phyloP scores from a whole-genome alignment of 177 flowering plant species.

The Vitis hybrid region DNA sequence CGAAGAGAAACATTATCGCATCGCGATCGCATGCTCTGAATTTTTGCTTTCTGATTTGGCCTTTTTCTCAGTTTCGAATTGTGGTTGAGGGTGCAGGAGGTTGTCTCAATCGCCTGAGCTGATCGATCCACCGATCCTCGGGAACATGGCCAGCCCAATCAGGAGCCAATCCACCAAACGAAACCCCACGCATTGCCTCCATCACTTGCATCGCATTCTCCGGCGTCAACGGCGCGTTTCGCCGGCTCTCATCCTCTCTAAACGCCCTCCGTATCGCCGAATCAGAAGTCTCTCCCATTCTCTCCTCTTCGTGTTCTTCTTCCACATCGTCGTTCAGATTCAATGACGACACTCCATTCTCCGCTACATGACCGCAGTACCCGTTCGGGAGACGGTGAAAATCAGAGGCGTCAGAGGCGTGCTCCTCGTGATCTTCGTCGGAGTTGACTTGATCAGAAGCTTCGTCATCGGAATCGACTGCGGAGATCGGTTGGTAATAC shows the following conservation, averaged over 20 bases:
- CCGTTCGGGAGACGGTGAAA: slow-evolving; percentile 33
- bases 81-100: slow-evolving; percentile 12
- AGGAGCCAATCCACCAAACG: slow-evolving; percentile 56
- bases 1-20: too few relatives aligned
- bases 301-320: slow-evolving; percentile 38
- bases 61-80: too few relatives aligned
- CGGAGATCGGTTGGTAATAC: slow-evolving; percentile 58
- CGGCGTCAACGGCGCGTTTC: slow-evolving; percentile 58
- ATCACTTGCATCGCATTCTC: slow-evolving; percentile 59
- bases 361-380: slow-evolving; percentile 17
- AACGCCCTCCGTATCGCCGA: slow-evolving; percentile 49
- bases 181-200: slow-evolving; percentile 71
- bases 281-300: slow-evolving; percentile 32
- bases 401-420: slow-evolving; percentile 2
- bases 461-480: slow-evolving; percentile 23
- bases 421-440: slow-evolving; percentile 12
- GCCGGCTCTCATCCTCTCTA: slow-evolving; percentile 66
- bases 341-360: slow-evolving; percentile 38
- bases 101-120: slow-evolving; percentile 39
- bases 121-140: slow-evolving; percentile 65
- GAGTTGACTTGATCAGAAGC: slow-evolving; percentile 17
- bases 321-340: slow-evolving; percentile 30
- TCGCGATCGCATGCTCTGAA: too few relatives aligned
- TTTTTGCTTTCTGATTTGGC: too few relatives aligned
- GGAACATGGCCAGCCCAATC: slow-evolving; percentile 55